These are phyloP conservation scores for Phytophthora tentaculata DNA, from an alignment of 352 stramenopile species.

Conservation along the genomic window DNA sequence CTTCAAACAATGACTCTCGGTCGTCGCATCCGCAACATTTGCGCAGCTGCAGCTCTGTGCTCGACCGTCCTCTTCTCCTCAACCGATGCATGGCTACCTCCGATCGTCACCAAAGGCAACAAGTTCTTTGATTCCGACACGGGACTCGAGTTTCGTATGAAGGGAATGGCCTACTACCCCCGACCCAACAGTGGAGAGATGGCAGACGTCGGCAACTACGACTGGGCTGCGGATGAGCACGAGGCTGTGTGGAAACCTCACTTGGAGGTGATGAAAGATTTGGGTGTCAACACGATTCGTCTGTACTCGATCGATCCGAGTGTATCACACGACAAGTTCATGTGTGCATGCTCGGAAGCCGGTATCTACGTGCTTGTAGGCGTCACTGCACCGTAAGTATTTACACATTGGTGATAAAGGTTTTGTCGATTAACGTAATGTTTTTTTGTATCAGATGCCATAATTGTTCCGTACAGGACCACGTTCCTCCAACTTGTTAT, in stretches of 20 bases:
- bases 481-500: slow-evolving; percentile 58
- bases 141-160: slow-evolving; percentile 71
- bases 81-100: slow-evolving; percentile 50
- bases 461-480: slow-evolving; percentile 58
- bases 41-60: slow-evolving; percentile 19
- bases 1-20: slow-evolving; percentile 24
- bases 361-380: slow-evolving; percentile 84
- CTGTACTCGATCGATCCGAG: slow-evolving; percentile 73
- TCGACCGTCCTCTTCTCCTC: slow-evolving; percentile 1
- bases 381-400: slow-evolving; percentile 55
- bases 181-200: slow-evolving; percentile 69
- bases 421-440: background rate
- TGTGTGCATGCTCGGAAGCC: slow-evolving; percentile 69
- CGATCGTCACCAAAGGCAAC: slow-evolving; percentile 73
- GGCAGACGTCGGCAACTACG: slow-evolving; percentile 60
- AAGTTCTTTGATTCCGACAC: slow-evolving; percentile 86
- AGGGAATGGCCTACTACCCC: slow-evolving; percentile 83
- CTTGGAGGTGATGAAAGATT: slow-evolving; percentile 56
- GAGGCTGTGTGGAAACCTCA: slow-evolving; percentile 63
- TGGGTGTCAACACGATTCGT: slow-evolving; percentile 75
- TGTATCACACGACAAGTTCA: slow-evolving; percentile 82
- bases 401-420: background rate
- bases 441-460: slow-evolving; percentile 49
- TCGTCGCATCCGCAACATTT: slow-evolving; percentile 24
- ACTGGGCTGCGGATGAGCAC: slow-evolving; percentile 72